phyloP scores from a whole-genome alignment of 495 filamentous ascomycete genomes.

The Hypoxylon cercidicola region DNA sequence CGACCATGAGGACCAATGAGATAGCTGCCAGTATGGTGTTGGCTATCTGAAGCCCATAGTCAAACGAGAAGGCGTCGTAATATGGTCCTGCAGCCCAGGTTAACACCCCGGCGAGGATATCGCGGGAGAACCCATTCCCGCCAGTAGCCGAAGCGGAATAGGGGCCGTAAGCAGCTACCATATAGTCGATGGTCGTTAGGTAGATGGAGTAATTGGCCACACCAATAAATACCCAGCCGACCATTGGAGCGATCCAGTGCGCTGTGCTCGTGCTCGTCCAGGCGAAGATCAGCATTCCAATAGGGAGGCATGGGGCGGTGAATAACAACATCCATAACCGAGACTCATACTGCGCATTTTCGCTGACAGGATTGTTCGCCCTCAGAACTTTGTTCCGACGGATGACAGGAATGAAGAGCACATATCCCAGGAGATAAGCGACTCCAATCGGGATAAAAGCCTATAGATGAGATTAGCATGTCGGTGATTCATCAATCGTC shows the following conservation, averaged over 20 bases:
- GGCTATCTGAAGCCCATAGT: conserved; percentile 67
- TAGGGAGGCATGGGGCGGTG: conserved; percentile 72
- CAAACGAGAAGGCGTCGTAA: conserved; percentile 67
- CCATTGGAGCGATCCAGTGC: conserved; percentile 70
- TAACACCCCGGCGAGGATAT: conserved; percentile 83
- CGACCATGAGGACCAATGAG: conserved; percentile 71
- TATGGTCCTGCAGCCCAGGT: conserved; percentile 79
- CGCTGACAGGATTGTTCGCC: conserved; percentile 59
- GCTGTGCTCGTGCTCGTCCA: conserved; percentile 69
- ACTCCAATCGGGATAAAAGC: conserved; percentile 72
- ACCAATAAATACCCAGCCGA: conserved; percentile 69
- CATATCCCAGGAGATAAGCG: conserved; percentile 71
- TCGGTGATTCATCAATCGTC: neutral
- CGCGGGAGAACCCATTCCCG: conserved; percentile 74
- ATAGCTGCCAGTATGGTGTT: conserved; percentile 78
- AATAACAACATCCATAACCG: conserved; percentile 70
- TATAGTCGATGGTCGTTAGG: conserved; percentile 87
- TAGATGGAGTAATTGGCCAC: conserved; percentile 77
- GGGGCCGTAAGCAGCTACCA: conserved; percentile 80
- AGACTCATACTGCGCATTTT: conserved; percentile 69
- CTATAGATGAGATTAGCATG: conserved; percentile 19
- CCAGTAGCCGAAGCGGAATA: conserved; percentile 84
- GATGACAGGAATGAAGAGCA: conserved; percentile 71
- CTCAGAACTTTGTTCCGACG: conserved; percentile 64
- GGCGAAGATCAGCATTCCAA: conserved; percentile 76